These are phyloP conservation scores for Mallotus japonicus DNA, from an alignment of 441 rosid species.

Conservation along the genomic window DNA sequence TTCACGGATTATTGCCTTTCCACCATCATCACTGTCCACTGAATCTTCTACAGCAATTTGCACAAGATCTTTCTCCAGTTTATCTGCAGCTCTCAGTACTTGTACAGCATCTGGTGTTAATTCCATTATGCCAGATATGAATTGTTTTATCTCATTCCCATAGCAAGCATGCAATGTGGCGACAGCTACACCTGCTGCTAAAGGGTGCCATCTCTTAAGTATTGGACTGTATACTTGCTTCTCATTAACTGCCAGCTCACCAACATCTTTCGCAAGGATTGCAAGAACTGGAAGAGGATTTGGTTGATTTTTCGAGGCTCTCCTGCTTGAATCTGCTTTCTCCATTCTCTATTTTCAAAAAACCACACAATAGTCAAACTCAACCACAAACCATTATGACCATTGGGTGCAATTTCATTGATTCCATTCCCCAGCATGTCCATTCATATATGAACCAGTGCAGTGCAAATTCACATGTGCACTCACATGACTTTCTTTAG, in stretches of 20 bases:
- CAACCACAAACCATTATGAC: constrained; percentile 1
- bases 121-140: constrained; percentile 67
- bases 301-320: constrained; percentile 77
- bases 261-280: constrained; percentile 94
- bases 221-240: constrained; percentile 81
- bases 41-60: constrained; percentile 99
- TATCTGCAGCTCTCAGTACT: constrained; percentile 92
- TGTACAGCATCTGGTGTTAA: constrained; percentile 91
- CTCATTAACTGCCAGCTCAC: constrained; percentile 84
- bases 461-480: neutral
- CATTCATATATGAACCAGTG: neutral
- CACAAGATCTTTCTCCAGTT: constrained; percentile 94
- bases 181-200: constrained; percentile 95
- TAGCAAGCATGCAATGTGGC: constrained; percentile 97
- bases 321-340: constrained; percentile 94
- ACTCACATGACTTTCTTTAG: neutral
- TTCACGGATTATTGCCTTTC: constrained; percentile 94
- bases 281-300: constrained; percentile 93
- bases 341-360: constrained; percentile 72
- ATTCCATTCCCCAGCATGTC: neutral
- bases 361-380: constrained; percentile 19
- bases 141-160: constrained; percentile 91
- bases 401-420: neutral
- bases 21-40: constrained; percentile 97
- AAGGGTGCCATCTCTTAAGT: constrained; percentile 96